A percentile compares a stretch with the other conserved stretches of the same genome.
These are phyloP conservation scores for Malassezia psittaci DNA, from an alignment of 1,284 basidiomycete species.

Conservation along the genomic window DNA sequence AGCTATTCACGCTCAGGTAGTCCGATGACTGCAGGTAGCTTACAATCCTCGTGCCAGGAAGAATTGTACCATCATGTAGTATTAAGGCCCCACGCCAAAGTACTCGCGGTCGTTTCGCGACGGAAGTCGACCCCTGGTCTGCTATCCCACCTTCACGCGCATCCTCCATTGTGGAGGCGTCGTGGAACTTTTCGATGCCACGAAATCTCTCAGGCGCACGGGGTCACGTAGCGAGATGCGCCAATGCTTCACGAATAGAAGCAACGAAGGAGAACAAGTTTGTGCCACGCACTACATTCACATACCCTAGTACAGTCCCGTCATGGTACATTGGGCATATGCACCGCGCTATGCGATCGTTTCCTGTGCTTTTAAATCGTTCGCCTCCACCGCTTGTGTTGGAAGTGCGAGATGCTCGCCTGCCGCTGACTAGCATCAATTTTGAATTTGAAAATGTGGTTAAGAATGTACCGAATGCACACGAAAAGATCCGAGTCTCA, in stretches of 20 bases:
- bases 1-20: background rate
- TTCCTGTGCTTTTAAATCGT: slow-evolving; percentile 56
- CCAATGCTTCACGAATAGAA: background rate
- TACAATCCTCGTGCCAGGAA: slow-evolving; percentile 37
- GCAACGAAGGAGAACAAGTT: slow-evolving; percentile 23
- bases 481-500: slow-evolving; percentile 23
- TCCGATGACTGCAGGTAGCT: slow-evolving; percentile 32
- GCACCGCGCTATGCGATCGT: slow-evolving; percentile 49
- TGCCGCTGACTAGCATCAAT: slow-evolving; percentile 90
- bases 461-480: slow-evolving; percentile 31
- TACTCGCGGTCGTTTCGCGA: slow-evolving; percentile 5
- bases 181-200: background rate
- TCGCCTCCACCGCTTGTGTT: slow-evolving; percentile 71
- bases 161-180: slow-evolving; percentile 8
- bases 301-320: slow-evolving; percentile 54
- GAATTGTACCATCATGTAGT: slow-evolving; percentile 32
- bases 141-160: background rate
- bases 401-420: slow-evolving; percentile 80
- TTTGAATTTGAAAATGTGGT: slow-evolving; percentile 53
- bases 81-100: slow-evolving; percentile 38
- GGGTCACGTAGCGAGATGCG: background rate
- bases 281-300: slow-evolving; percentile 47
- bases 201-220: background rate
- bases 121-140: no score
- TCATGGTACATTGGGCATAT: slow-evolving; percentile 98